Evolutionary conservation across 306 rosid genomes (phyloP), one percentile per base, ranked within the genome.

Genomic region (Fagus sylvatica): DNA sequence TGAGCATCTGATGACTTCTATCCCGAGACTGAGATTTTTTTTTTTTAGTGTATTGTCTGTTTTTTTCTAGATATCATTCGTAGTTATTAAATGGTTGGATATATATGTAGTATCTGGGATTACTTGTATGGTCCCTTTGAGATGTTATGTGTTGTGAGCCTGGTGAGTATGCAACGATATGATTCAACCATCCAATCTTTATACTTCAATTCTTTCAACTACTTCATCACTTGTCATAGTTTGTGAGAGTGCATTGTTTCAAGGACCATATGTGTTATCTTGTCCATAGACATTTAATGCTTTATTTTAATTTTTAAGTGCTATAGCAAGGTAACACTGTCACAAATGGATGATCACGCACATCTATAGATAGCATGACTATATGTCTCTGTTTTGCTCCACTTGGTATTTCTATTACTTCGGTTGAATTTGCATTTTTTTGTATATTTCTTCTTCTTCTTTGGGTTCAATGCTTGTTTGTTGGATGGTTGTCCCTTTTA

Each of bases 11-110:
- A 66, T 71, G 48, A 65, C 46, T 70, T 75, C 78, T 73, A 72
- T 78, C 77, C 64, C 49, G 55, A 49, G 80, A 66, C 80, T 76
- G 74, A 37, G 68, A 64, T 70, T 59, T 57, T 39, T 78, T 78
- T 80, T 65, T 64, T 43, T 51, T 70, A 61, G 40, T 78, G 30
- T 78, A 69, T 72, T 78, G 84, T 73, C 30, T 74, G 74, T 46
- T 55, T 41, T 51, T 72, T 72, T 75, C 54, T 34, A 28, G 10
- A 77, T 72, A 69, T 72, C 61, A 53, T 17, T 48, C 43, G 60
- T n/a, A 12, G 65, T 66, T 71, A 61, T 81, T 53, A 78, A 73
- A 49, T 73, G 69, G 15, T 43, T 22, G 81, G 70, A 34, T 48
- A 43, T 68, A 53, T 59, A 19, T 46, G 56, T 59, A 42, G 34